Evolutionary conservation across 2,329 filamentous ascomycete genomes (phyloP), one percentile per base, ranked within the genome.

Genomic region (Cladosporium phlei): DNA sequence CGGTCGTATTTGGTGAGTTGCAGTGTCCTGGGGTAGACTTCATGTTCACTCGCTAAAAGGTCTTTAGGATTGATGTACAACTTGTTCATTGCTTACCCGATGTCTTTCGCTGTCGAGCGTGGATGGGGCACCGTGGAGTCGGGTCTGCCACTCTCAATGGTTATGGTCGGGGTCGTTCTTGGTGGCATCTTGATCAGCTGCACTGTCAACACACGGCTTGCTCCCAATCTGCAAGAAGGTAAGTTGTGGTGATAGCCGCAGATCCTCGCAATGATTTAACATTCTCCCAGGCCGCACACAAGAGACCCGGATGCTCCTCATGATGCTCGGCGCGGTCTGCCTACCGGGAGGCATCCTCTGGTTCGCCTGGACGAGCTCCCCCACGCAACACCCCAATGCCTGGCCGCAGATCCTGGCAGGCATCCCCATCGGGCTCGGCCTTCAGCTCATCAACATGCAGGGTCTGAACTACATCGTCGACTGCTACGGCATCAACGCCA

Each of bases 21-120:
- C 8, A n/a, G 3, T 2, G n/a, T n/a, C n/a, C n/a, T n/a, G n/a
- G n/a, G n/a, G n/a, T n/a, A n/a, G n/a, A n/a, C n/a, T n/a, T n/a
- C n/a, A n/a, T n/a, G n/a, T n/a, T n/a, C n/a, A n/a, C n/a, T n/a
- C n/a, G n/a, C n/a, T n/a, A n/a, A n/a, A n/a, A n/a, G n/a, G n/a
- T n/a, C n/a, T 14, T 30, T 16, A 30, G 28, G 28, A 6, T 67
- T 69, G 34, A 38, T 49, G 32, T 77, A 77, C 67, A 66, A 76
- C 38, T 77, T 77, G 69, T 62, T 77, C 5, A 73, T 68, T n/a
- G 70, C 71, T 48, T 73, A 74, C 50, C 68, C 70, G 10, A 74
- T 74, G 58, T 73, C 70, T 20, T 76, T 75, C 63, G n/a, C 50
- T 51, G 47, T 59, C 10, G 72, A 76, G 50, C 69, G 68, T 21